Conservation (phyloP, 306 rosid genomes). For the Luffa aegyptiaca region DNA sequence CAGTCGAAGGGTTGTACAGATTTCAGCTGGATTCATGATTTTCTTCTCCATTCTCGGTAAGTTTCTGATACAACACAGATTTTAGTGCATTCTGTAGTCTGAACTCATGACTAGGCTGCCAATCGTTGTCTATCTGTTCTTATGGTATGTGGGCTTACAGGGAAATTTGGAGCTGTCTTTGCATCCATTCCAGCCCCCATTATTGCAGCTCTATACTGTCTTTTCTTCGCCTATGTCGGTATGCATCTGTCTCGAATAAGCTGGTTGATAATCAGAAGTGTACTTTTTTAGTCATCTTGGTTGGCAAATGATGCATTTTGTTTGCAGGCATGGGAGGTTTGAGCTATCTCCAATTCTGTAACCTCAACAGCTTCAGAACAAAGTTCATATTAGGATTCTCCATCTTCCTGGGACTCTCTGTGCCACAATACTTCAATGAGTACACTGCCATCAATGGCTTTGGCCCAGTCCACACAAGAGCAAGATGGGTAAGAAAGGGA, state of each 20-base stretch:
- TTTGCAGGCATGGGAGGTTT: slow-evolving; percentile 67
- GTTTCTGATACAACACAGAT: slow-evolving; percentile 9
- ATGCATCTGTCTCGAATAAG: slow-evolving; percentile 18
- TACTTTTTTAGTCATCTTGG: neutral
- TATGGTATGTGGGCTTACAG: slow-evolving; percentile 20
- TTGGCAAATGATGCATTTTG: neutral
- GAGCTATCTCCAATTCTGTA: slow-evolving; percentile 94
- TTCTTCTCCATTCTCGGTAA: slow-evolving; percentile 94
- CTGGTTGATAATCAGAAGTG: neutral
- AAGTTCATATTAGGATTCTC: slow-evolving; percentile 84
- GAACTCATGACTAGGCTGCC: neutral
- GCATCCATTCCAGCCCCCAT: slow-evolving; percentile 94
- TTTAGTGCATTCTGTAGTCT: neutral
- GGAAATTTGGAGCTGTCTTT: slow-evolving; percentile 93
- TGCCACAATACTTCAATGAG: slow-evolving; percentile 94
- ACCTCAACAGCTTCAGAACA: slow-evolving; percentile 88
- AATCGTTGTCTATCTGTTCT: neutral
- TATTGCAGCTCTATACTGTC: slow-evolving; percentile 83
- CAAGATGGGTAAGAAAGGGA: slow-evolving; percentile 84
- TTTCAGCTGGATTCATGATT: slow-evolving; percentile 97
- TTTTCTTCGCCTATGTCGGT: slow-evolving; percentile 96
- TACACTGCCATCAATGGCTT: slow-evolving; percentile 64
- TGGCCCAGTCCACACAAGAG: slow-evolving; percentile 83
- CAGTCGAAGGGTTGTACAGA: slow-evolving; percentile 95
- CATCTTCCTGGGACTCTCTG: slow-evolving; percentile 81